These are phyloP conservation scores for Trichoderma orchidacearum DNA, from an alignment of 495 filamentous ascomycete genomes.

Conservation along the genomic window DNA sequence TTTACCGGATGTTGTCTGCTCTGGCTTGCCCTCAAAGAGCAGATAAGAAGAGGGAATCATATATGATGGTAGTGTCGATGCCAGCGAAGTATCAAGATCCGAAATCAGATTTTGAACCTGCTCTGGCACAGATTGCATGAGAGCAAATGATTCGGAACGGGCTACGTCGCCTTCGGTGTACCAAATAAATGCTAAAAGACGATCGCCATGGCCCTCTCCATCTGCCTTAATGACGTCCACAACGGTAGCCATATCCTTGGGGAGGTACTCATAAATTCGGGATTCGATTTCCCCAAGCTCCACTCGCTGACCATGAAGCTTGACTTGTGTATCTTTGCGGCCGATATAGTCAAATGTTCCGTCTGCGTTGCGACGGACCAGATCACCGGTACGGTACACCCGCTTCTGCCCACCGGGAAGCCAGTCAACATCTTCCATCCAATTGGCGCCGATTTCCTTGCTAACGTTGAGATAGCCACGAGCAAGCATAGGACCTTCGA, in stretches of 20 bases:
- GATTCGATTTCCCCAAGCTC: slow-evolving; percentile 17
- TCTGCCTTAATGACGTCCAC: slow-evolving; percentile 21
- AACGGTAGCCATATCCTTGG: slow-evolving; percentile 27
- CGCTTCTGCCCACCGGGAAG: slow-evolving; percentile 1
- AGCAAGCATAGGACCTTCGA: slow-evolving; percentile 17
- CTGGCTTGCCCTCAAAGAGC: neutral
- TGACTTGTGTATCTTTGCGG: slow-evolving; percentile 14
- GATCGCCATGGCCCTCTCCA: neutral
- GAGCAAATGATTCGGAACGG: neutral
- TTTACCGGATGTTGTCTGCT: neutral
- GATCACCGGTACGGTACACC: slow-evolving; percentile 31
- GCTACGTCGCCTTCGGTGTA: neutral
- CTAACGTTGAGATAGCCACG: slow-evolving; percentile 20
- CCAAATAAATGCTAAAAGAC: neutral
- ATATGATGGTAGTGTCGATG: slow-evolving; percentile 7
- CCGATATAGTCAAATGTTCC: slow-evolving; percentile 7
- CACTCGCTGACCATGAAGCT: slow-evolving; percentile 15
- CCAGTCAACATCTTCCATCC: slow-evolving; percentile 30
- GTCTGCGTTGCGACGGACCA: slow-evolving; percentile 27
- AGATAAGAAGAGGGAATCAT: slow-evolving; percentile 11
- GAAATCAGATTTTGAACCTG: slow-evolving; percentile 42
- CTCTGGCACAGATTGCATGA: slow-evolving; percentile 49
- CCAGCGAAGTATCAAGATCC: slow-evolving; percentile 63
- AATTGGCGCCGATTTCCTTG: slow-evolving; percentile 8
- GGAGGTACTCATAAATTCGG: slow-evolving; percentile 1